Base-by-base conservation (phyloP, 495 filamentous ascomycete genomes). In the Pseudotulostoma volvatum region DNA sequence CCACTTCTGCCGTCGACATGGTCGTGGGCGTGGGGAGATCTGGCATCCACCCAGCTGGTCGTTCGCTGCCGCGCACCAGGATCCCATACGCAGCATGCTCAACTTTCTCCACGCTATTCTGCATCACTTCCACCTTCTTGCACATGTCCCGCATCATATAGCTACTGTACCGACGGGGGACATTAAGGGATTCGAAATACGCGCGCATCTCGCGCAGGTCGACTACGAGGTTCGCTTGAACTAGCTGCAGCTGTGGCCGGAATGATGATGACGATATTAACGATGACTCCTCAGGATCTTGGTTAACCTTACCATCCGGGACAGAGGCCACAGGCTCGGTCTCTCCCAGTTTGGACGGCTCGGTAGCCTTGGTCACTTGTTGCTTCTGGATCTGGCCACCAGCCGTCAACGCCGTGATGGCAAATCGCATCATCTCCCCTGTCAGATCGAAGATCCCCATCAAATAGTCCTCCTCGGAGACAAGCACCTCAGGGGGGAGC, bases 401-500 rank as follows among this genome's bases (percentile, higher is more conserved):
- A 4, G 57, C 48, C 5, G 63, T 63, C 36, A 66, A 42, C 3
- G 72, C 69, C 11, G 82, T 84, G 21, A 94, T 88, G 0, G 83
- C 85, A 57, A 93, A 95, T 19, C 85, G 70, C 90, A 97, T 97
- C 61, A 96, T 68, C 57, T 97, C 90, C 7, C 90, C 90, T 0
- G 81, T 79, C 35, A 95, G 66, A 56, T 97, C 90, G 47, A 93
- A 94, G 5, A 97, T 60, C 3, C 92, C 90, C 43, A 92, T 79
- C 18, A 94, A 48, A 52, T 93, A 96, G 55, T 97, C 90, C 7
- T 87, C 76, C 18, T 73, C 67, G 3, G 82, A 82, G 15, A 70
- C 47, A n/a, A 83, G 49, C 31, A 94, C 63, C 5, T 63, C 63
- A 0, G 49, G 51, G 0, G 70, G 68, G 3, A 92, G 50, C 2